phyloP scores from a whole-genome alignment of 495 filamentous ascomycete genomes.

The Opeltia flavorubescens region DNA sequence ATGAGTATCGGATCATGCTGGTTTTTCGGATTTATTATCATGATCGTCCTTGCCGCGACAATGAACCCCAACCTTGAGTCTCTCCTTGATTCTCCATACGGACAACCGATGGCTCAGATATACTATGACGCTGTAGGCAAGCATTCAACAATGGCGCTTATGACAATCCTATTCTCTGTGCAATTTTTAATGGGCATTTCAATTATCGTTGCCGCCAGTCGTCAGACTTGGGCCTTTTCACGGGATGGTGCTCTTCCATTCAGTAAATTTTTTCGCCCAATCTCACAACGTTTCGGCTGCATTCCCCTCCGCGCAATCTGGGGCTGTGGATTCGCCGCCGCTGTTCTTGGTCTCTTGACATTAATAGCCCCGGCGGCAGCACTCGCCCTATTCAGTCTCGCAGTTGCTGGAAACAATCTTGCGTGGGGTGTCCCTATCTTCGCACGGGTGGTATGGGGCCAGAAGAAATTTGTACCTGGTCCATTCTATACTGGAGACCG shows the following conservation, averaged over 20 bases:
- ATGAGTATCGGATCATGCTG: slow-evolving; percentile 38
- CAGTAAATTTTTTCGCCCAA: slow-evolving; percentile 43
- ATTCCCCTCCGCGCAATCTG: slow-evolving; percentile 50
- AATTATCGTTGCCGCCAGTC: slow-evolving; percentile 38
- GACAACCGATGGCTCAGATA: slow-evolving; percentile 38
- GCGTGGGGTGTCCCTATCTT: slow-evolving; percentile 53
- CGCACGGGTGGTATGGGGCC: slow-evolving; percentile 47
- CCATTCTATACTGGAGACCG: slow-evolving; percentile 43
- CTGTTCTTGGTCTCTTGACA: slow-evolving; percentile 42
- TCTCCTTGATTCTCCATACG: slow-evolving; percentile 26
- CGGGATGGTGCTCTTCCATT: slow-evolving; percentile 48
- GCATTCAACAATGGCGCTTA: slow-evolving; percentile 37
- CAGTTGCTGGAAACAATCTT: slow-evolving; percentile 46
- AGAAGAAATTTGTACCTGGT: slow-evolving; percentile 46
- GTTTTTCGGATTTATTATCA: slow-evolving; percentile 36
- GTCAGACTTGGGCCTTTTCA: slow-evolving; percentile 48
- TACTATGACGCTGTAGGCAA: slow-evolving; percentile 40
- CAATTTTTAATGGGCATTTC: slow-evolving; percentile 41
- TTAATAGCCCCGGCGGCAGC: slow-evolving; percentile 45
- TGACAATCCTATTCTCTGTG: slow-evolving; percentile 40
- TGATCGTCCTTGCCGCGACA: slow-evolving; percentile 36
- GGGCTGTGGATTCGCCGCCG: slow-evolving; percentile 37
- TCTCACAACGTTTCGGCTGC: slow-evolving; percentile 40
- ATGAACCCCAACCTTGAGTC: slow-evolving; percentile 30
- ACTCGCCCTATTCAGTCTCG: slow-evolving; percentile 47